phyloP scores from a whole-genome alignment of 2,329 filamentous ascomycete species.

The Sarocladiaceae sp. region DNA sequence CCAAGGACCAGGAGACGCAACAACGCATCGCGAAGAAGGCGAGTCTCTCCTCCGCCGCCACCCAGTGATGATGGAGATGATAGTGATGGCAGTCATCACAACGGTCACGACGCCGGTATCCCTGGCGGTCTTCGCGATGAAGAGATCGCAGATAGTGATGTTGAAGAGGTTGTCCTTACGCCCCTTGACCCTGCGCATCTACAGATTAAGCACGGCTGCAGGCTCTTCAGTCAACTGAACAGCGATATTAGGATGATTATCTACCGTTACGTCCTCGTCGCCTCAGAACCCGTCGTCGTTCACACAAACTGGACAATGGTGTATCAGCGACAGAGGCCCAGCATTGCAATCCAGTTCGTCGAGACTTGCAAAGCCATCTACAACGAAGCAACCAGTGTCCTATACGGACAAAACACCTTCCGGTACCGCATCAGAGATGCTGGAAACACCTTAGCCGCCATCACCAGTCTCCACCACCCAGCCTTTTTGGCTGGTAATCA shows the following conservation, averaged over 20 bases:
- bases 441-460: slow-evolving; percentile 10
- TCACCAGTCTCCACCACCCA: slow-evolving; percentile 14
- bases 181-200: background rate
- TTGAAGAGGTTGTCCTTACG: too few relatives aligned
- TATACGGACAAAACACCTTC: slow-evolving; percentile 44
- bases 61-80: too few relatives aligned
- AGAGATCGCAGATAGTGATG: too few relatives aligned
- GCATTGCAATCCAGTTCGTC: slow-evolving; percentile 23
- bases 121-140: too few relatives aligned
- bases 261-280: slow-evolving; percentile 25
- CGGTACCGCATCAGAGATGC: slow-evolving; percentile 38
- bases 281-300: slow-evolving; percentile 25
- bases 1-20: too few relatives aligned
- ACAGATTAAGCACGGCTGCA: background rate
- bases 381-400: slow-evolving; percentile 30
- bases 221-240: slow-evolving; percentile 15
- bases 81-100: too few relatives aligned
- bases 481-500: slow-evolving; percentile 1
- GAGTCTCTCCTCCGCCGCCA: too few relatives aligned
- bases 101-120: too few relatives aligned
- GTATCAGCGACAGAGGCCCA: background rate
- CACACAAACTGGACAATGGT: slow-evolving; percentile 25
- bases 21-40: too few relatives aligned
- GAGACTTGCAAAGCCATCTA: slow-evolving; percentile 26
- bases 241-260: slow-evolving; percentile 24